These are phyloP conservation scores for Lunasporangiospora selenospora DNA, from an alignment of 192 early-diverging fungal genomes.

Conservation along the genomic window DNA sequence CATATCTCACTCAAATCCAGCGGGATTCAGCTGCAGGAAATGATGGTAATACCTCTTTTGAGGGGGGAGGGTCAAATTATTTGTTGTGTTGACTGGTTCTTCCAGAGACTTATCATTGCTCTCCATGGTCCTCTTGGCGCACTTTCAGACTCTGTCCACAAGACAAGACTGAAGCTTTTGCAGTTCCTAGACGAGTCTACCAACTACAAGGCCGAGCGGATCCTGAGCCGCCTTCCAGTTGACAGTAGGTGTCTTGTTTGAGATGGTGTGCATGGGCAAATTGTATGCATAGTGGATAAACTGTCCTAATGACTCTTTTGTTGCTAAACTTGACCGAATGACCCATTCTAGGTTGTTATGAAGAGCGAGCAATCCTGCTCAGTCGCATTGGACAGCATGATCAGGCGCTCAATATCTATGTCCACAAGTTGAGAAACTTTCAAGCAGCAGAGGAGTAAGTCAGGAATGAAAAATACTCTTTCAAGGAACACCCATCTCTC, in stretches of 20 bases:
- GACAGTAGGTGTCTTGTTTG: conserved; percentile 66
- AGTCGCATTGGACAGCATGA: conserved; percentile 85
- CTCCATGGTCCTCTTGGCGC: too few species aligned
- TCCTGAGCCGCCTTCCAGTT: conserved; percentile 76
- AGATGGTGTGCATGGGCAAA: too few species aligned
- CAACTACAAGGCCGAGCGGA: conserved; percentile 76
- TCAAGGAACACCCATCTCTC: too few species aligned
- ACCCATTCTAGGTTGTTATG: conserved; percentile 64
- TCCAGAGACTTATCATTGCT: too few species aligned
- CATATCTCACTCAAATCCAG: conserved; percentile 77
- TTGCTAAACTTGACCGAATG: not conserved
- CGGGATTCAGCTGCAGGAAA: conserved; percentile 26
- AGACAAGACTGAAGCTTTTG: conserved; percentile 54
- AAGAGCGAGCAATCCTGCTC: conserved; percentile 83
- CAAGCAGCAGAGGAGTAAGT: conserved; percentile 69
- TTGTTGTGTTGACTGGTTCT: too few species aligned
- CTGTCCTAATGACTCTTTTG: not conserved
- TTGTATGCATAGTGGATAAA: too few species aligned
- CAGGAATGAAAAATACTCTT: too few species aligned
- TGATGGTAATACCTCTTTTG: conserved; percentile 25
- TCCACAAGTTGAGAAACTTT: conserved; percentile 79
- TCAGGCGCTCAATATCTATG: conserved; percentile 84
- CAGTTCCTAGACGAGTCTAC: conserved; percentile 74
- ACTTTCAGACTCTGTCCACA: conserved; percentile 12
- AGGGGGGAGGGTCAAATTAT: not conserved